These are phyloP conservation scores for Leccinellum rugosiceps DNA, from an alignment of 768 basidiomycete species.

Conservation along the genomic window DNA sequence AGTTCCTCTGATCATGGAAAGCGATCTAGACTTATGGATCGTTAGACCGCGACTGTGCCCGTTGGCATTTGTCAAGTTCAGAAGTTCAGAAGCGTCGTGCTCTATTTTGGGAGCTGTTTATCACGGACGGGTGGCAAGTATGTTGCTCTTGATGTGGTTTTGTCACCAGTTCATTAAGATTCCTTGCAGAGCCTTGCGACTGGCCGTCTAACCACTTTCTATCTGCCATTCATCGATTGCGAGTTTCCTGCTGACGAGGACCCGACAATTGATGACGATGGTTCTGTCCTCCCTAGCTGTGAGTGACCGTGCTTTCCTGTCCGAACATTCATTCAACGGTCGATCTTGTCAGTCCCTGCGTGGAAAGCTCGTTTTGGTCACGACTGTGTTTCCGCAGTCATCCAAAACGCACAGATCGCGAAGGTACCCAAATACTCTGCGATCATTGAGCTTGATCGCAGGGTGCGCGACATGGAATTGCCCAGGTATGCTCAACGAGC, in stretches of 20 bases:
- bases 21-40: conserved; percentile 12
- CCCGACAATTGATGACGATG: conserved; percentile 56
- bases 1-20: conserved; percentile 26
- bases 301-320: conserved; percentile 23
- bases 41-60: conserved; percentile 67
- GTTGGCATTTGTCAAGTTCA: conserved; percentile 57
- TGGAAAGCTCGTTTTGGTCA: conserved; percentile 72
- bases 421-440: conserved; percentile 59
- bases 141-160: conserved; percentile 9
- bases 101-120: conserved; percentile 72
- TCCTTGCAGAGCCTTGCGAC: conserved; percentile 58
- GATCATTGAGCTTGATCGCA: conserved; percentile 62
- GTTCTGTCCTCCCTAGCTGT: conserved; percentile 58
- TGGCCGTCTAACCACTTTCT: conserved; percentile 65
- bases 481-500: conserved; percentile 57
- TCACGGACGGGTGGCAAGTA: conserved; percentile 75
- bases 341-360: conserved; percentile 45
- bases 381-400: conserved; percentile 64
- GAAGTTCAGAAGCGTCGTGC: conserved; percentile 71
- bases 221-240: conserved; percentile 70
- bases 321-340: neutral
- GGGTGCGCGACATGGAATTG: conserved; percentile 63
- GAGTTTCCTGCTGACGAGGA: conserved; percentile 63
- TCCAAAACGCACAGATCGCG: conserved; percentile 64
- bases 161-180: neutral